Conservation (phyloP, 2,329 filamentous ascomycete species). For the Colletotrichum siamense region DNA sequence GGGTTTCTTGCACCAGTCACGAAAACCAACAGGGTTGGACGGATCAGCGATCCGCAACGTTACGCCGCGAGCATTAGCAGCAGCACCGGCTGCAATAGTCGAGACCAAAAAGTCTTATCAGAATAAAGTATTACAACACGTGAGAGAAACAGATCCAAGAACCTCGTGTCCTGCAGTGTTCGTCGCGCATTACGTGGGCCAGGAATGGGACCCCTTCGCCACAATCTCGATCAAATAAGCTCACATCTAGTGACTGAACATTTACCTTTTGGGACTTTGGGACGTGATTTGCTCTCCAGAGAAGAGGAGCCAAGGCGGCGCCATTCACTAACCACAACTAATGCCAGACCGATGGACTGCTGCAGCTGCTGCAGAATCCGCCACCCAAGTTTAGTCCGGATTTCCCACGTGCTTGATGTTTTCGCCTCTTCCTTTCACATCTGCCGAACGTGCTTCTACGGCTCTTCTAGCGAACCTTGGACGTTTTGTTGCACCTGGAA, state of each 20-base stretch:
- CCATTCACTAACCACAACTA: neutral
- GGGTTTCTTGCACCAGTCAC: neutral
- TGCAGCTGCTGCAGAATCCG: neutral
- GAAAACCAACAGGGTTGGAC: neutral
- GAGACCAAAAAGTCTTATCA: neutral
- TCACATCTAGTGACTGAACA: neutral
- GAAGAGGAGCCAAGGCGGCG: neutral
- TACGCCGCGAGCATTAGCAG: neutral
- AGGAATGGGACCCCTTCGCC: neutral
- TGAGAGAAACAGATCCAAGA: neutral
- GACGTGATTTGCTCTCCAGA: neutral
- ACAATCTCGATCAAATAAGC: neutral
- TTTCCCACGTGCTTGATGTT: neutral
- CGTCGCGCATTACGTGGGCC: neutral
- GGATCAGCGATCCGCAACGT: neutral
- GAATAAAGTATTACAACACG: neutral
- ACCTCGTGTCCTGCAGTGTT: neutral
- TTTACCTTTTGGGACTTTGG: neutral
- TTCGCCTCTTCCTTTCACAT: neutral
- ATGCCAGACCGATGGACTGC: neutral
- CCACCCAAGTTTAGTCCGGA: neutral
- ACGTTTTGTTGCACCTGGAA: neutral
- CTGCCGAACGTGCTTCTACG: slow-evolving; percentile 8
- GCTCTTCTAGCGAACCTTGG: neutral
- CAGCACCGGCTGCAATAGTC: neutral